Evolutionary conservation across 208 protist genomes (phyloP).

Genomic region (Leishmania tropica): DNA sequence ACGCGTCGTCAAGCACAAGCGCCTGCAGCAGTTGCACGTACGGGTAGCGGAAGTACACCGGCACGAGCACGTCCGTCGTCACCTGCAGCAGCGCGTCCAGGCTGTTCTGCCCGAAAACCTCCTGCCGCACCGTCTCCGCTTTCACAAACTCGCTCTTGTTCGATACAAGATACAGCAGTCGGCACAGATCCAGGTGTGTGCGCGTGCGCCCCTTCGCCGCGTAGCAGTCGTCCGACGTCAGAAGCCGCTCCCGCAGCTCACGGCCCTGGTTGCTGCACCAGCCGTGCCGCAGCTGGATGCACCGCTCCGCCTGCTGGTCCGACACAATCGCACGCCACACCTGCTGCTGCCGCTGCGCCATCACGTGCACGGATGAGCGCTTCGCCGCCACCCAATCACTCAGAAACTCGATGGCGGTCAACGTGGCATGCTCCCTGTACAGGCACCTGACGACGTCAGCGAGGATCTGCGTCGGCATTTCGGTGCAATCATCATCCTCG

Average conservation of each 20-base stretch:
- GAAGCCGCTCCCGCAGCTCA: slow-evolving; percentile 33
- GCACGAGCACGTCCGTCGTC: slow-evolving; percentile 34
- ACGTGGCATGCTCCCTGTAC: slow-evolving; percentile 8
- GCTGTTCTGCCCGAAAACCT: slow-evolving; percentile 49
- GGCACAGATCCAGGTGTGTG: slow-evolving; percentile 36
- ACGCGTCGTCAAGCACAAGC: slow-evolving; percentile 46
- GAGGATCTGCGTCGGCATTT: slow-evolving; percentile 27
- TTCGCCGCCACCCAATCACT: slow-evolving; percentile 31
- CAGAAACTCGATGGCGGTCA: slow-evolving; percentile 35
- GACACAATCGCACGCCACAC: slow-evolving; percentile 29
- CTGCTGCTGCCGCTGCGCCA: slow-evolving; percentile 25
- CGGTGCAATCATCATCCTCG: slow-evolving; percentile 3
- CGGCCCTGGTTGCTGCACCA: slow-evolving; percentile 47
- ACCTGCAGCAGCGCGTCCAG: slow-evolving; percentile 49
- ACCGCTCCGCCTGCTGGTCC: slow-evolving; percentile 42
- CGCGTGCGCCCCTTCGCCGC: slow-evolving; percentile 32
- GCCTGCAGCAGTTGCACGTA: slow-evolving; percentile 42
- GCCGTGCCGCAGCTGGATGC: slow-evolving; percentile 40
- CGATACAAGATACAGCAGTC: slow-evolving; percentile 42
- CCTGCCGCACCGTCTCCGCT: slow-evolving; percentile 48
- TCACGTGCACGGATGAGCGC: slow-evolving; percentile 13
- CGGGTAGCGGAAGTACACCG: slow-evolving; percentile 36
- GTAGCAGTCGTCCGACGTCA: slow-evolving; percentile 45
- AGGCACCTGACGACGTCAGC: slow-evolving; percentile 41
- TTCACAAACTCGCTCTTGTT: slow-evolving; percentile 50